Conservation (phyloP, 2,329 filamentous ascomycete species). For the Leptographium radiaticola region DNA sequence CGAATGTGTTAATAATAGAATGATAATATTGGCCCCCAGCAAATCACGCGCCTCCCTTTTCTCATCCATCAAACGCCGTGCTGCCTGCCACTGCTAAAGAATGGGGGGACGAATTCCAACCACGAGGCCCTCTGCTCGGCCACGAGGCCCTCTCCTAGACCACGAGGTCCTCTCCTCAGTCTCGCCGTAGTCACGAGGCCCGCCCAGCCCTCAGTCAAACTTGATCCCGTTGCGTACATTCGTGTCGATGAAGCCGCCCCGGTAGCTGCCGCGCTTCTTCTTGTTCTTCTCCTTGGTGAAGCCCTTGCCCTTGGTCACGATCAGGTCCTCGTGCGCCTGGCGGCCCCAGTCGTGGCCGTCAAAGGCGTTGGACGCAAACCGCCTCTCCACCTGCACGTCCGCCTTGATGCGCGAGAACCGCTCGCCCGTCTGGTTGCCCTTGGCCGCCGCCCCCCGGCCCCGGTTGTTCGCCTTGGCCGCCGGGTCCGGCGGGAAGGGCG, state of each 20-base stretch:
- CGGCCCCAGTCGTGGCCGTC: slow-evolving; percentile 73
- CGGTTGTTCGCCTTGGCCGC: slow-evolving; percentile 24
- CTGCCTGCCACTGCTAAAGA: not conserved
- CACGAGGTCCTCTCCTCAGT: too few species aligned
- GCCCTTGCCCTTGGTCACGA: slow-evolving; percentile 84
- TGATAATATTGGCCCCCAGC: not conserved
- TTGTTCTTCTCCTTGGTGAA: slow-evolving; percentile 99
- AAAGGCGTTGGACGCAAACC: slow-evolving; percentile 68
- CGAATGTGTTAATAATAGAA: not conserved
- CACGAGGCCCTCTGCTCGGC: too few species aligned
- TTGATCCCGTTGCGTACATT: slow-evolving; percentile 74
- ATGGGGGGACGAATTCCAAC: too few species aligned
- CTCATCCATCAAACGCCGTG: not conserved
- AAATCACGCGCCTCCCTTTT: not conserved
- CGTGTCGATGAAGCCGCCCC: slow-evolving; percentile 79
- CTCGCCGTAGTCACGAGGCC: too few species aligned
- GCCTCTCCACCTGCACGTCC: slow-evolving; percentile 53
- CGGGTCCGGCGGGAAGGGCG: slow-evolving; percentile 42
- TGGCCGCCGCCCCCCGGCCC: slow-evolving; percentile 18
- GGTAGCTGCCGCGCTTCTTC: slow-evolving; percentile 84
- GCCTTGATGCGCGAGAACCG: slow-evolving; percentile 69
- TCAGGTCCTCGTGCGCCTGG: slow-evolving; percentile 74
- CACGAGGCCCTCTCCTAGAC: too few species aligned
- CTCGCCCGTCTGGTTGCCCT: slow-evolving; percentile 37
- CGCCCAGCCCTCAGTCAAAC: slow-evolving; percentile 54